These are phyloP conservation scores for Tulasnella sp. DNA, from an alignment of 768 basidiomycete species.

Conservation along the genomic window DNA sequence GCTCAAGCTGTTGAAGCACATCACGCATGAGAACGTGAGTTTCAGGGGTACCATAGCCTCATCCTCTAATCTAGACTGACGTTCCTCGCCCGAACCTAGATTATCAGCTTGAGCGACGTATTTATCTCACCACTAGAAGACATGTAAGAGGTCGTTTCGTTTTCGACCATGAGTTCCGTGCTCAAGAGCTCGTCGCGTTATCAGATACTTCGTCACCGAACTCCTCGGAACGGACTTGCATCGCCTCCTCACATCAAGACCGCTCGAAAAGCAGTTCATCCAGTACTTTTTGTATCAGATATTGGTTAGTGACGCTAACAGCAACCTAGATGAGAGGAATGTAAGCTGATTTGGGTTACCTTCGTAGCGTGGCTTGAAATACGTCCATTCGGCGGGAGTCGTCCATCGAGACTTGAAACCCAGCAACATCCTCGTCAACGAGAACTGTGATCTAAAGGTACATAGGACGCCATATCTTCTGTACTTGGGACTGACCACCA, in stretches of 20 bases:
- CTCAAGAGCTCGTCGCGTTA: not conserved
- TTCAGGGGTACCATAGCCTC: not conserved
- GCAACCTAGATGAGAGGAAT: not conserved
- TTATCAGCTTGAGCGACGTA: conserved; percentile 97
- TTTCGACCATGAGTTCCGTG: not conserved
- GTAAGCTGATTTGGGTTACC: not conserved
- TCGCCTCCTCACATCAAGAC: conserved; percentile 90
- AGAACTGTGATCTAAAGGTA: conserved; percentile 98
- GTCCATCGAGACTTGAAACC: conserved; percentile 99
- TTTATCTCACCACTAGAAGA: conserved; percentile 99
- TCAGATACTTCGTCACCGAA: conserved; percentile 97
- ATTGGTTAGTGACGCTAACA: conserved; percentile 53
- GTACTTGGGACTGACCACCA: not conserved
- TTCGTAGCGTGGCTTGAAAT: conserved; percentile 89
- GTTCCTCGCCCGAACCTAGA: conserved; percentile 48
- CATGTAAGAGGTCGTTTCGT: conserved; percentile 52
- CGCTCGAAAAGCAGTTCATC: conserved; percentile 99
- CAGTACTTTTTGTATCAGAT: conserved; percentile 99
- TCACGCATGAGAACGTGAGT: conserved; percentile 49
- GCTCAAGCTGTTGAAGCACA: conserved; percentile 96
- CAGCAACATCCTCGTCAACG: conserved; percentile 98
- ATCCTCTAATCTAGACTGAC: not conserved
- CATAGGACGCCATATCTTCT: conserved; percentile 31
- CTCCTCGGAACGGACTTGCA: conserved; percentile 97
- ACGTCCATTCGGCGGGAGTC: conserved; percentile 98